Evolutionary conservation across 176 grass and related monocot species (phyloP).

Genomic region (Oryza meyeriana): DNA sequence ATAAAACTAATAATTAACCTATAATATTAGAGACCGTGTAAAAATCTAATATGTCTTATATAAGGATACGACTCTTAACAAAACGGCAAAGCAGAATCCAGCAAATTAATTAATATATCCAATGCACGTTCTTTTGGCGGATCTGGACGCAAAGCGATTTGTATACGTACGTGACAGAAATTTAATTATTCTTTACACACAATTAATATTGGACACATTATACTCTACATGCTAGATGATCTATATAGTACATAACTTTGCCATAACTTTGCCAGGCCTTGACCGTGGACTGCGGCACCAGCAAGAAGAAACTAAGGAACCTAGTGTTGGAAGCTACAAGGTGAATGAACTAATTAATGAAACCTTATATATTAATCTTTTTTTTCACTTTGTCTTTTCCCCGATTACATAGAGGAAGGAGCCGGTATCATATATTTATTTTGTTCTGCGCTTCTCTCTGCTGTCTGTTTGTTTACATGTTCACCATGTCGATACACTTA

Average conservation of each 20-base stretch:
- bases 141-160: background rate
- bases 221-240: no score
- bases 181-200: background rate
- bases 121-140: background rate
- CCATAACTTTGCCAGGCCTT: constrained; percentile 42
- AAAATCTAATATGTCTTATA: no score
- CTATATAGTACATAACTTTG: background rate
- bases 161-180: background rate
- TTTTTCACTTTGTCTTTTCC: no score
- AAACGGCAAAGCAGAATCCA: background rate
- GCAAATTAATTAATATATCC: background rate
- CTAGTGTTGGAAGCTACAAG: constrained; percentile 76
- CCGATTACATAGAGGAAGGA: no score
- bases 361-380: background rate
- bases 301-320: constrained; percentile 60
- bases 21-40: no score
- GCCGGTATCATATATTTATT: no score
- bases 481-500: no score
- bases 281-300: constrained; percentile 42
- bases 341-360: constrained; percentile 29
- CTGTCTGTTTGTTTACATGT: no score
- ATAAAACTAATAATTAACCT: no score
- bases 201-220: background rate
- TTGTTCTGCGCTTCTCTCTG: no score
- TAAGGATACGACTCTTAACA: no score